Evolutionary conservation across 495 filamentous ascomycete species (phyloP), one percentile per base, ranked within the genome.

Genomic region (Talaromyces stipitatus): DNA sequence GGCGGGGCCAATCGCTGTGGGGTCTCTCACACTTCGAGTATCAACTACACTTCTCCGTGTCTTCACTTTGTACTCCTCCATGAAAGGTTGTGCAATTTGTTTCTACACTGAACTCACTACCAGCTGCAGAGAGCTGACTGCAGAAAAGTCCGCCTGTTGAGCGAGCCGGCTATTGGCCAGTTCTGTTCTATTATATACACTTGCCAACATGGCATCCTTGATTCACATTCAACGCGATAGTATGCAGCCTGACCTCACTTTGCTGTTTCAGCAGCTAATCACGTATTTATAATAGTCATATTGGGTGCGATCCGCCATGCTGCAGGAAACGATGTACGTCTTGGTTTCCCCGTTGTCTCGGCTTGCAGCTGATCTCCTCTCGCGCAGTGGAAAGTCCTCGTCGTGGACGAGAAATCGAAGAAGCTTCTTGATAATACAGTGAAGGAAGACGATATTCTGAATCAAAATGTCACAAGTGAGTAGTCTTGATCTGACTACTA

Each of bases 391-490:
- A 97, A 96, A 80, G 87, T 96, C 62, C 73, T 97, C 64, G 87
- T 98, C 28, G 72, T 95, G 62, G 94, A 98, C 72, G 85, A 87
- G 59, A 75, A 71, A 20, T 89, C 88, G 68, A 85, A 83, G 66
- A 87, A 85, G 66, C 75, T 98, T 61, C 79, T 97, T 61, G 86
- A 94, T 68, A 90, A 87, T 78, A 88, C 89, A 23, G 82, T 91
- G 64, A 91, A 89, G 60, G 88, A 96, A 72, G 91, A 97, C 79
- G 89, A 96, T 68, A 92, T 98, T 55, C 85, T 98, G 68, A 92
- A 94, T 67, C 80, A 91, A 69, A 95, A 95, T 67, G 88, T 98
- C 66, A 91, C 92, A 55, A 95, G 92, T 97, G 81, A 69, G 85
- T 63, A 61, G 18, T 46, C 41, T 29, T 32, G 24, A 45, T 22